A percentile compares a stretch with the other conserved stretches of the same genome.
Evolutionary conservation across 2,329 filamentous ascomycete genomes (phyloP).

Genomic region (Scleromitrula shiraiana): DNA sequence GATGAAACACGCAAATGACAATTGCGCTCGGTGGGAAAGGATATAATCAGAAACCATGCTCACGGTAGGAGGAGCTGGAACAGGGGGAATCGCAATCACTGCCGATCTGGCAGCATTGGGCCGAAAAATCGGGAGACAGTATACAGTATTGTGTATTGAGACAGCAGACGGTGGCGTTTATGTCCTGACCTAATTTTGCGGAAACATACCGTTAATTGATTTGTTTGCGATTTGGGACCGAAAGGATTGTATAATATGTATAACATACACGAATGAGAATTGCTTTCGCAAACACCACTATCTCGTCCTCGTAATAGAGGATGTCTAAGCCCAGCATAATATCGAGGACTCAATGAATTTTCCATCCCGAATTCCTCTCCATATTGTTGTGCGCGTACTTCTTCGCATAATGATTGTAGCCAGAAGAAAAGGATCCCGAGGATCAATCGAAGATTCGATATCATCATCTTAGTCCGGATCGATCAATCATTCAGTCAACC

Average conservation of each 20-base stretch:
- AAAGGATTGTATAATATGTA: not conserved
- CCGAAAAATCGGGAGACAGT: conserved; percentile 29
- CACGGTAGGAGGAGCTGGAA: conserved; percentile 21
- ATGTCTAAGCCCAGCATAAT: conserved; percentile 16
- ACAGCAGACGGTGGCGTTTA: conserved; percentile 35
- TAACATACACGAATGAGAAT: conserved; percentile 23
- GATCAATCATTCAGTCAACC: no score
- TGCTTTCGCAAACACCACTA: conserved; percentile 14
- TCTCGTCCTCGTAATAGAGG: conserved; percentile 13
- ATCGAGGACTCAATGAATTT: conserved; percentile 20
- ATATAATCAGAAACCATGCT: no score
- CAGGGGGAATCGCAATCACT: conserved; percentile 36
- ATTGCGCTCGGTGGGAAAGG: no score
- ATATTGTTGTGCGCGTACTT: conserved; percentile 1
- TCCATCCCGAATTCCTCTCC: not conserved
- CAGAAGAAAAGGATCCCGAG: not conserved
- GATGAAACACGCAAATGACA: no score
- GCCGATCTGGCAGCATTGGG: conserved; percentile 36
- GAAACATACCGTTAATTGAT: not conserved
- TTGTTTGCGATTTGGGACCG: no score
- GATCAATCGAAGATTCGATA: not conserved
- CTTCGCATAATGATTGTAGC: not conserved
- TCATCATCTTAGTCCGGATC: not conserved
- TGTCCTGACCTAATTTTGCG: conserved; percentile 34
- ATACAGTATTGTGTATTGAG: conserved; percentile 39